A percentile compares a stretch with the other conserved stretches of the same genome.
Evolutionary conservation across 371 early-diverging fungal genomes (phyloP).

Genomic region (Mycotypha africana): DNA sequence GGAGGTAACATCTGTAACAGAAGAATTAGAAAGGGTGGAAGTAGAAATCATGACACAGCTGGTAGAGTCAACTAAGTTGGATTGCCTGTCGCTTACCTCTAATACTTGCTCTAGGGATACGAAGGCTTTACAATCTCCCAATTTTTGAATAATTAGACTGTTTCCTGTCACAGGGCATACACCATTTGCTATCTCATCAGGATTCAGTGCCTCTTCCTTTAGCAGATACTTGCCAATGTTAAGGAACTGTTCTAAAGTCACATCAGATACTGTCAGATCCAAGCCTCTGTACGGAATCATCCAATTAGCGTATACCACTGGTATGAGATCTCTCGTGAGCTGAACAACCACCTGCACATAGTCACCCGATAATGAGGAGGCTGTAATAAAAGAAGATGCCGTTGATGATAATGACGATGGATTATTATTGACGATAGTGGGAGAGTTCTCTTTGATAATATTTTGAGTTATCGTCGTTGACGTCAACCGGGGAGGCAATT

Average conservation of each 20-base stretch:
- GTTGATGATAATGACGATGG: conserved; percentile 13
- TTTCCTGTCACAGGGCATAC: conserved; percentile 33
- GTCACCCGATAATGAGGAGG: conserved; percentile 70
- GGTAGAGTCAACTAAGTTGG: too few species aligned
- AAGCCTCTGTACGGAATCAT: conserved; percentile 54
- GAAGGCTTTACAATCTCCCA: conserved; percentile 41
- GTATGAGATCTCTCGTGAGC: conserved; percentile 82
- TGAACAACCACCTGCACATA: conserved; percentile 87
- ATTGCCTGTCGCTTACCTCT: conserved; percentile 61
- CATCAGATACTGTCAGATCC: conserved; percentile 54
- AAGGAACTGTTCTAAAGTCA: conserved; percentile 55
- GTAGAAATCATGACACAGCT: too few species aligned
- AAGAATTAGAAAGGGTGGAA: too few species aligned
- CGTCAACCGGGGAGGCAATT: too few species aligned
- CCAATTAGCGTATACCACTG: conserved; percentile 82
- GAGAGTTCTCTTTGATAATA: conserved; percentile 9
- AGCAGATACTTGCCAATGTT: conserved; percentile 32
- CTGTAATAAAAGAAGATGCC: conserved; percentile 78
- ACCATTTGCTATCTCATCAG: not conserved
- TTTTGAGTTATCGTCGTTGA: conserved; percentile 8
- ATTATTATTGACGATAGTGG: conserved; percentile 4
- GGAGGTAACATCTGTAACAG: conserved; percentile 64
- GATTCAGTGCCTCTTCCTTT: not conserved
- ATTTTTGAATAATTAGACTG: conserved; percentile 29
- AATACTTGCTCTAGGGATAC: conserved; percentile 75